A percentile compares a stretch with the other conserved stretches of the same genome.
These are phyloP conservation scores for Geoglossum glabrum DNA, from an alignment of 495 filamentous ascomycete genomes.

Conservation along the genomic window DNA sequence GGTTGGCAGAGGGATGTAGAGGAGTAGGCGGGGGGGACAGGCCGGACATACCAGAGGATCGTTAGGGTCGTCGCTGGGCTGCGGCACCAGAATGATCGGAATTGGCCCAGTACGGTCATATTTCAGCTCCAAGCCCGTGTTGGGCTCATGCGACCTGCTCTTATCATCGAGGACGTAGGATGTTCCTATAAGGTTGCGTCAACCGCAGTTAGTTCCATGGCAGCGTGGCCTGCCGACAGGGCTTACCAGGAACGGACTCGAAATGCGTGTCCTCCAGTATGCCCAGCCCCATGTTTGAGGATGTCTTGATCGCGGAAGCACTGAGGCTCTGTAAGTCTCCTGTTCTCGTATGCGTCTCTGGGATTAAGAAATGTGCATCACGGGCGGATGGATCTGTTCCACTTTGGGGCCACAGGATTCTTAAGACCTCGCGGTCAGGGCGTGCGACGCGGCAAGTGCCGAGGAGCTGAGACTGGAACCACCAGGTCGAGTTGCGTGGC, in stretches of 20 bases:
- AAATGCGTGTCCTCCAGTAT: constrained; percentile 46
- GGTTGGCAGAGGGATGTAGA: not conserved
- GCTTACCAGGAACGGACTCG: constrained; percentile 53
- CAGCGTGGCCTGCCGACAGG: not conserved
- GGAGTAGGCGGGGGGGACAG: not conserved
- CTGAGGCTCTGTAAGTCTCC: too few relatives aligned
- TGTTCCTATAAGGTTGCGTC: constrained; percentile 31
- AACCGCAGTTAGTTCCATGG: constrained; percentile 2
- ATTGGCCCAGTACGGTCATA: constrained; percentile 45
- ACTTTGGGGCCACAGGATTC: not conserved
- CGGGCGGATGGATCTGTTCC: not conserved
- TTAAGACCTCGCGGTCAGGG: not conserved
- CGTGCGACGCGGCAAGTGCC: not conserved
- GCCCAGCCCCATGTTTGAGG: constrained; percentile 52
- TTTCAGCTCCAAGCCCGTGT: constrained; percentile 33
- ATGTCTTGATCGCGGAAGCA: not conserved
- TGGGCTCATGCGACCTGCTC: constrained; percentile 20
- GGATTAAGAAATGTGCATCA: not conserved
- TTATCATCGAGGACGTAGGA: constrained; percentile 40
- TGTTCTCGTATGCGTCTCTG: not conserved
- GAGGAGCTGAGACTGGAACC: not conserved
- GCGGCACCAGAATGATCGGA: constrained; percentile 57
- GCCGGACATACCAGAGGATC: constrained; percentile 30
- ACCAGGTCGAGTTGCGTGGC: not conserved
- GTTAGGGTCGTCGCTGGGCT: constrained; percentile 47